Conservation (phyloP, 208 protist species). For the Wallacemonas collosoma region DNA sequence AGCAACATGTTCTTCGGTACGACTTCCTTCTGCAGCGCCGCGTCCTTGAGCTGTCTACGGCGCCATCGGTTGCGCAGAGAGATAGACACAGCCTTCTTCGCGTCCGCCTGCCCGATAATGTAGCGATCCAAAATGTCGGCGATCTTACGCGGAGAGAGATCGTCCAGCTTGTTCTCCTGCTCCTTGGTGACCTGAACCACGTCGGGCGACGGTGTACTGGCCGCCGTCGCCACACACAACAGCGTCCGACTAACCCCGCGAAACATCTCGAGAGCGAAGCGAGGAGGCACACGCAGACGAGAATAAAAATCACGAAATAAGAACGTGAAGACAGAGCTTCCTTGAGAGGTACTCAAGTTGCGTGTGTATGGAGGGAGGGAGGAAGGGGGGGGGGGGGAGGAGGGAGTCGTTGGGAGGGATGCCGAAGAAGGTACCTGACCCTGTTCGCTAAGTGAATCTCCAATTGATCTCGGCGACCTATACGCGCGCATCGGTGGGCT, state of each 20-base stretch:
- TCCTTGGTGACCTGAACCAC: slow-evolving; percentile 56
- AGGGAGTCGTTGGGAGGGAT: no score
- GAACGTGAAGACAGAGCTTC: background rate
- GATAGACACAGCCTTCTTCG: slow-evolving; percentile 96
- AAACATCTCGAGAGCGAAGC: slow-evolving; percentile 36
- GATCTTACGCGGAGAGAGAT: slow-evolving; percentile 91
- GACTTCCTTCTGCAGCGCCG: slow-evolving; percentile 81
- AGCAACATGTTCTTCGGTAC: slow-evolving; percentile 95
- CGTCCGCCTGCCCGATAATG: slow-evolving; percentile 96
- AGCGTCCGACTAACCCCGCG: slow-evolving; percentile 46
- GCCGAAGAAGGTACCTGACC: no score
- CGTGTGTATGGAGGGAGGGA: background rate
- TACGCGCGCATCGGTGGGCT: no score
- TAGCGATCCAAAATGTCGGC: slow-evolving; percentile 93
- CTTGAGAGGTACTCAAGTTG: background rate
- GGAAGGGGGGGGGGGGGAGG: no score
- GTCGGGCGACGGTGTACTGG: slow-evolving; percentile 55
- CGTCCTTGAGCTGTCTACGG: slow-evolving; percentile 77
- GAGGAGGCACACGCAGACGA: slow-evolving; percentile 14
- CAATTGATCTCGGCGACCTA: no score
- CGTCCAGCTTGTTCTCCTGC: slow-evolving; percentile 64
- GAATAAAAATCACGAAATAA: slow-evolving; percentile 12
- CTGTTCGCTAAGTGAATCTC: no score
- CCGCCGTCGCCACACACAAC: slow-evolving; percentile 45
- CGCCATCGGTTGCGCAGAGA: slow-evolving; percentile 96